A percentile compares a stretch with the other conserved stretches of the same genome.
phyloP scores from a whole-genome alignment of 2,329 filamentous ascomycete genomes.

The Talaromyces sp. region DNA sequence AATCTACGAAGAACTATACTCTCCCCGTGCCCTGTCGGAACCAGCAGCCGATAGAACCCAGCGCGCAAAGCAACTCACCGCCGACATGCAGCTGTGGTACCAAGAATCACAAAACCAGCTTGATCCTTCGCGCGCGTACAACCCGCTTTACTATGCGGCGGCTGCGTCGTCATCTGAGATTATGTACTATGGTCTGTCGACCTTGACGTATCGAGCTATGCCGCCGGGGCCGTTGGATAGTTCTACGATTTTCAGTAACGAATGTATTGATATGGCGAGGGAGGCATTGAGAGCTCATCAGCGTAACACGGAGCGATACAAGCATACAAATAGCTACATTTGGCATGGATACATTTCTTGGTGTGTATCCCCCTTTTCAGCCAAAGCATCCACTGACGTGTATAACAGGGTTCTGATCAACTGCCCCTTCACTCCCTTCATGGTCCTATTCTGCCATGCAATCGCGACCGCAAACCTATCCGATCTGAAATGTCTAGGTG shows the following conservation, averaged over 20 bases:
- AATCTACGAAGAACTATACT: conserved; percentile 58
- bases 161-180: conserved; percentile 34
- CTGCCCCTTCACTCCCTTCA: conserved; percentile 42
- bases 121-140: conserved; percentile 21
- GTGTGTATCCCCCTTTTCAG: conserved; percentile 1
- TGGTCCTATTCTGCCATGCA: conserved; percentile 39
- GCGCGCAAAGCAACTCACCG: conserved; percentile 15
- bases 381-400: background rate
- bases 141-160: conserved; percentile 25
- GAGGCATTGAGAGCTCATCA: conserved; percentile 35
- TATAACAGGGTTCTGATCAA: conserved; percentile 26
- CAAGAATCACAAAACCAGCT: conserved; percentile 19
- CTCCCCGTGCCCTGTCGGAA: conserved; percentile 31
- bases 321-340: conserved; percentile 20
- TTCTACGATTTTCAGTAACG: conserved; percentile 32
- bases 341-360: conserved; percentile 22
- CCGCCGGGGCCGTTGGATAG: conserved; percentile 28
- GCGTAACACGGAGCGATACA: conserved; percentile 19
- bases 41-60: conserved; percentile 28
- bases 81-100: conserved; percentile 20
- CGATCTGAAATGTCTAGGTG: conserved; percentile 51
- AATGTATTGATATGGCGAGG: conserved; percentile 38
- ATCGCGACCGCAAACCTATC: conserved; percentile 47
- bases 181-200: conserved; percentile 35
- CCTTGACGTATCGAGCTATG: conserved; percentile 41